These are phyloP conservation scores for Amanita muscaria DNA, from an alignment of 768 basidiomycete genomes.

Conservation along the genomic window DNA sequence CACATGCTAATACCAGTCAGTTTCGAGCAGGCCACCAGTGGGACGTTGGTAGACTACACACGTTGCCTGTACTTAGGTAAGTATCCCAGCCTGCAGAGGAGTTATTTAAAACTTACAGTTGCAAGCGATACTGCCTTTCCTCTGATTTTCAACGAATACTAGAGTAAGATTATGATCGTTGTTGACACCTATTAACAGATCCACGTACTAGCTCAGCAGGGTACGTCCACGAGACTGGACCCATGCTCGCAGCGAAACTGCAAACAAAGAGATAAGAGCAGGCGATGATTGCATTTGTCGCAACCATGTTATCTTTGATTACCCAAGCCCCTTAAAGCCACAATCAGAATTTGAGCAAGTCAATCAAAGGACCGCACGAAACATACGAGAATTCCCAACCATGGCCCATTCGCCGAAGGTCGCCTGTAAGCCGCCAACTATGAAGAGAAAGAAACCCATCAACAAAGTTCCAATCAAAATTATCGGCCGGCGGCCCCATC, in stretches of 20 bases:
- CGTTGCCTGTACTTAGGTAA: too few relatives aligned
- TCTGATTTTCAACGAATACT: background rate
- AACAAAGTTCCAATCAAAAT: constrained; percentile 52
- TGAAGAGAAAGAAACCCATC: constrained; percentile 72
- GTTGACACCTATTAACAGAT: too few relatives aligned
- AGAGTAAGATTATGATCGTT: too few relatives aligned
- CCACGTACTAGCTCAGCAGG: constrained; percentile 68
- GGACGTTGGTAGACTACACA: too few relatives aligned
- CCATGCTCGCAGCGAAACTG: constrained; percentile 66
- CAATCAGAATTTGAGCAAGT: too few relatives aligned
- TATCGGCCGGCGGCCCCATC: constrained; percentile 77
- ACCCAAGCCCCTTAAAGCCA: too few relatives aligned
- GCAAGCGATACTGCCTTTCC: constrained; percentile 17
- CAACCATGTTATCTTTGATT: constrained; percentile 41
- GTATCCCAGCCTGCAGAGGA: too few relatives aligned
- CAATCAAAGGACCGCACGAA: too few relatives aligned
- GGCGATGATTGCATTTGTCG: constrained; percentile 66
- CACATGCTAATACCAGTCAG: too few relatives aligned
- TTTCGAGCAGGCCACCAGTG: too few relatives aligned
- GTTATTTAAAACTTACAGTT: too few relatives aligned
- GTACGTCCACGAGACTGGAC: constrained; percentile 65
- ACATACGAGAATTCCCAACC: constrained; percentile 28
- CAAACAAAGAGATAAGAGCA: constrained; percentile 74
- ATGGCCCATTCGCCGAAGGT: constrained; percentile 55
- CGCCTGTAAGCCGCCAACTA: constrained; percentile 70